These are phyloP conservation scores for Sclerotinia borealis DNA, from an alignment of 2,329 filamentous ascomycete genomes.

Conservation along the genomic window DNA sequence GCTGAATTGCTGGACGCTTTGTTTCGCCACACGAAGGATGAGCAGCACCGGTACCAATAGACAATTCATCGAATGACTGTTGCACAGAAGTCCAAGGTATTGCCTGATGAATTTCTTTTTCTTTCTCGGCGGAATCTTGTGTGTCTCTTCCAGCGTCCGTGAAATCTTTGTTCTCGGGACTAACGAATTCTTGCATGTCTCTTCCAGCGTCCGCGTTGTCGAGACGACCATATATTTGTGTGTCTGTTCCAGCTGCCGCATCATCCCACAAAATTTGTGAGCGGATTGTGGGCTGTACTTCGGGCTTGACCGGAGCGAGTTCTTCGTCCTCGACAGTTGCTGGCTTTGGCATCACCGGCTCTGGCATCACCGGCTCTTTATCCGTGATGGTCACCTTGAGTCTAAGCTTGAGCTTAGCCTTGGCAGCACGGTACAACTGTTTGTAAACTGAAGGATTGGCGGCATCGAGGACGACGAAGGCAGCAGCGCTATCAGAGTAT, in stretches of 20 bases:
- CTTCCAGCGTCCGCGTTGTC: no score
- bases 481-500: constrained; percentile 85
- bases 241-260: no score
- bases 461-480: constrained; percentile 73
- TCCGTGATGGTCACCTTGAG: constrained; percentile 59
- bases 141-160: no score
- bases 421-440: constrained; percentile 92
- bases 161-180: not conserved
- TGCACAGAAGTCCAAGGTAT: constrained; percentile 28
- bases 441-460: constrained; percentile 83
- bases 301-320: constrained; percentile 22
- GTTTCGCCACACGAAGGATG: constrained; percentile 18
- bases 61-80: constrained; percentile 25
- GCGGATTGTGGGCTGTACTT: not conserved
- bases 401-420: constrained; percentile 96
- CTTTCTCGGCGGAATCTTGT: not conserved
- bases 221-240: no score
- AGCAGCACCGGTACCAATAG: constrained; percentile 11
- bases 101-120: no score
- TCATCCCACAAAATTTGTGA: no score
- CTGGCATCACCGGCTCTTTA: constrained; percentile 30
- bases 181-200: no score
- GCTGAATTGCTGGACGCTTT: no score
- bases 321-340: constrained; percentile 47
- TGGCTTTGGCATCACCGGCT: constrained; percentile 29